Evolutionary conservation across 768 basidiomycete species (phyloP).

Genomic region (Guyanaporus albipodus): DNA sequence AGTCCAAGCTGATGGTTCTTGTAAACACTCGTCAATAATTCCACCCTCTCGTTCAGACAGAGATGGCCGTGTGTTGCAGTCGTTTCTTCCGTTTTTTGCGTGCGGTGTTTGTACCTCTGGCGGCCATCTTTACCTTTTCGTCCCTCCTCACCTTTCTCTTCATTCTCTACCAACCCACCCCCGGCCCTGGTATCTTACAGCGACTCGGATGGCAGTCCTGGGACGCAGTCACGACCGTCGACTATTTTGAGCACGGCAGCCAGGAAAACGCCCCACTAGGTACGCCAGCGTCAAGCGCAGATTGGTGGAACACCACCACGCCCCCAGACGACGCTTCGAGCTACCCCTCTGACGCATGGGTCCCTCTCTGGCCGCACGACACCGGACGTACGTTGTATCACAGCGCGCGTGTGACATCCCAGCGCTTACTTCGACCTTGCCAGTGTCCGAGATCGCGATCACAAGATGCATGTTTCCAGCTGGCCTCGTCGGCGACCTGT

Average conservation of each 20-base stretch:
- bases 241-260: conserved; percentile 1
- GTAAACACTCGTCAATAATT: background rate
- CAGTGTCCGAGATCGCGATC: conserved; percentile 81
- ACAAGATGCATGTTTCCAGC: conserved; percentile 66
- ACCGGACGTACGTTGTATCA: conserved; percentile 22
- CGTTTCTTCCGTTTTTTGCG: conserved; percentile 49
- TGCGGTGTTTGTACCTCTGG: conserved; percentile 54
- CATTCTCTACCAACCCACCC: conserved; percentile 74
- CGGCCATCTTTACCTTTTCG: conserved; percentile 62
- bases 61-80: conserved; percentile 25
- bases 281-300: conserved; percentile 6
- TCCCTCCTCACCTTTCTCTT: conserved; percentile 73
- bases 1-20: too few relatives aligned
- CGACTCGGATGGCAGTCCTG: conserved; percentile 88
- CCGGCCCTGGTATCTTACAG: conserved; percentile 66
- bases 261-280: conserved; percentile 2
- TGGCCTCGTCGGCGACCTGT: conserved; percentile 51
- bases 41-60: background rate
- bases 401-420: background rate
- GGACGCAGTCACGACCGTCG: conserved; percentile 53
- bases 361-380: conserved; percentile 27
- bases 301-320: conserved; percentile 19
- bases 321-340: conserved; percentile 50
- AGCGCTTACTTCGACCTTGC: background rate
- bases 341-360: conserved; percentile 63